Conservation (phyloP, 2,329 filamentous ascomycete genomes). For the Verticillium dahliae region DNA sequence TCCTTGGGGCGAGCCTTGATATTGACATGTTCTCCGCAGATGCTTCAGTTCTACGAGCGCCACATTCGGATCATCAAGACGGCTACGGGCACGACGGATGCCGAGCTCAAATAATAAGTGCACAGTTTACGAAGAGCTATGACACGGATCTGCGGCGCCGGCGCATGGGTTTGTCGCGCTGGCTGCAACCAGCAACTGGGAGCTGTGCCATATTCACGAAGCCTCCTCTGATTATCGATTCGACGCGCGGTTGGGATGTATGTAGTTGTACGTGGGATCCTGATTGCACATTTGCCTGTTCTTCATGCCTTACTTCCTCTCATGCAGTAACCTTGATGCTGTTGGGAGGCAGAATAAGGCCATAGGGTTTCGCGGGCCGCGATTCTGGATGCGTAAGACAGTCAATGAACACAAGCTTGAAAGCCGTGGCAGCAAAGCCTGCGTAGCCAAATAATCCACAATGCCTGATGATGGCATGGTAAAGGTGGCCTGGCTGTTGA, state of each 20-base stretch:
- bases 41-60: constrained; percentile 53
- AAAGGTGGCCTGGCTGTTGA: not conserved
- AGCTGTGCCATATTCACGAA: not conserved
- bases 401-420: not conserved
- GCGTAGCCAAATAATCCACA: not conserved
- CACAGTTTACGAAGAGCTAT: not conserved
- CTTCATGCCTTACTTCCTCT: no score
- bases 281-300: no score
- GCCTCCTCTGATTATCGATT: not conserved
- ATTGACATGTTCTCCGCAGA: constrained; percentile 27
- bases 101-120: not conserved
- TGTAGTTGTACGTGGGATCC: not conserved
- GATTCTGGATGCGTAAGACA: no score
- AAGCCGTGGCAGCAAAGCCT: not conserved
- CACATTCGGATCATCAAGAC: constrained; percentile 47
- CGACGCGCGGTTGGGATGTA: not conserved
- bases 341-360: no score
- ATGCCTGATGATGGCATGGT: not conserved
- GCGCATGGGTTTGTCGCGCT: not conserved
- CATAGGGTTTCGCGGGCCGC: no score
- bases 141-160: not conserved
- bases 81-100: constrained; percentile 4
- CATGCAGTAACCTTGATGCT: no score
- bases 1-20: not conserved
- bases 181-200: not conserved